A percentile compares a stretch with the other conserved stretches of the same genome.
phyloP scores from a whole-genome alignment of 306 rosid species.

The Urtica urens region DNA sequence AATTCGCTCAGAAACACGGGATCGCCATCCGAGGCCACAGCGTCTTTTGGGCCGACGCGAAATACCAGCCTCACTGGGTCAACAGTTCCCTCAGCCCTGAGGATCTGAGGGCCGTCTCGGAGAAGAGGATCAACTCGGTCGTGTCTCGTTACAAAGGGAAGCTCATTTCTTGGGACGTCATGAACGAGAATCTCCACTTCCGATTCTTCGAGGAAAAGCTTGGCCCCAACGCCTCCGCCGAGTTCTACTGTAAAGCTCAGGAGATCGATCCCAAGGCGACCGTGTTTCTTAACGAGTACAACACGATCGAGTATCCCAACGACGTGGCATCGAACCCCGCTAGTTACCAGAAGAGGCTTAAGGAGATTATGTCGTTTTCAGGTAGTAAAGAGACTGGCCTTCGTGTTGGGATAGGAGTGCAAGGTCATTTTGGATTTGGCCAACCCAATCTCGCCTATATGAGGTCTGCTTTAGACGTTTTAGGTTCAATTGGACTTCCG shows the following conservation, averaged over 20 bases:
- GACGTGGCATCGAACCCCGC: conserved; percentile 25
- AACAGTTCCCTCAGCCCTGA: conserved; percentile 32
- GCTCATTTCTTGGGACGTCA: conserved; percentile 73
- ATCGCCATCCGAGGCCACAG: conserved; percentile 59
- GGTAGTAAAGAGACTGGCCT: conserved; percentile 29
- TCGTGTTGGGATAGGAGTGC: conserved; percentile 45
- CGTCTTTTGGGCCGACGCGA: conserved; percentile 49
- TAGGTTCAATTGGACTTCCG: conserved; percentile 39
- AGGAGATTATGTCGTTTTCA: conserved; percentile 32
- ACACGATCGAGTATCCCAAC: conserved; percentile 37
- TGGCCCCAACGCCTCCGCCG: conserved; percentile 45
- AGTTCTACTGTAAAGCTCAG: conserved; percentile 27
- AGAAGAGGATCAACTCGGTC: conserved; percentile 40
- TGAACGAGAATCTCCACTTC: conserved; percentile 68
- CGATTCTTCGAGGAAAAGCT: conserved; percentile 44
- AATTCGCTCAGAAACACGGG: conserved; percentile 30
- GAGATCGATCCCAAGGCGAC: conserved; percentile 40
- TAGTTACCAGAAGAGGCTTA: conserved; percentile 30
- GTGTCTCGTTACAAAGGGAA: conserved; percentile 54
- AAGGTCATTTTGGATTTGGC: conserved; percentile 36
- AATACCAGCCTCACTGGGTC: conserved; percentile 46
- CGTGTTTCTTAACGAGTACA: conserved; percentile 63
- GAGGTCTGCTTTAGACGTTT: conserved; percentile 46
- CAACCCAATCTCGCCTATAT: conserved; percentile 54
- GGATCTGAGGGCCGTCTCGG: conserved; percentile 30